Conservation (phyloP, 345 rosid genomes). For the Nephelium lappaceum region DNA sequence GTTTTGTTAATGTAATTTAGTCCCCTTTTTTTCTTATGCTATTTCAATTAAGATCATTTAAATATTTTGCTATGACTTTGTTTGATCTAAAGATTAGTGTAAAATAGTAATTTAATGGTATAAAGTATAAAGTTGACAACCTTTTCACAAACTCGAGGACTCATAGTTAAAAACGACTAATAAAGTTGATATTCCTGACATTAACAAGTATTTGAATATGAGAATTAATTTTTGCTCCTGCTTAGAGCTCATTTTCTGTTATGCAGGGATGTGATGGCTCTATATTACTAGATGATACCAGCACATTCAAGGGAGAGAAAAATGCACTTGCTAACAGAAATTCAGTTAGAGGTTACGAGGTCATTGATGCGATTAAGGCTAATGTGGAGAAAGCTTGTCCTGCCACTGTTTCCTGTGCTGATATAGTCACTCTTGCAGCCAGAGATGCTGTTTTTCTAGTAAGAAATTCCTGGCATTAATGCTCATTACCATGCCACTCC, state of each 20-base stretch:
- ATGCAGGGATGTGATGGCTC: conserved; percentile 75
- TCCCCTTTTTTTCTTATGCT: not conserved
- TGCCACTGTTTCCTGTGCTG: conserved; percentile 60
- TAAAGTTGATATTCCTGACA: not conserved
- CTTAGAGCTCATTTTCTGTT: not conserved
- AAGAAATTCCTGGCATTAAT: conserved; percentile 9
- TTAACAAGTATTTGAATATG: not conserved
- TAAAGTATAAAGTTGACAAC: not conserved
- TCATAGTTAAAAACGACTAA: not conserved
- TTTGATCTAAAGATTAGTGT: no score
- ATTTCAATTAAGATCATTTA: not conserved
- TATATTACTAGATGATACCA: conserved; percentile 52
- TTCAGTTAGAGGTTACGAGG: conserved; percentile 64
- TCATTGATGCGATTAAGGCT: conserved; percentile 63
- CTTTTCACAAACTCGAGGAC: not conserved
- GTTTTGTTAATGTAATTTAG: conserved; percentile 57
- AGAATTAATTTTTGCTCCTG: not conserved
- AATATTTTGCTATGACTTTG: no score
- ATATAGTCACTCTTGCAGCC: conserved; percentile 60
- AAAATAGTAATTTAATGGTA: not conserved
- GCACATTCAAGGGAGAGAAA: conserved; percentile 47
- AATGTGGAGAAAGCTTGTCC: conserved; percentile 66
- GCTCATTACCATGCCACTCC: not conserved
- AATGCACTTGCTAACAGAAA: conserved; percentile 48
- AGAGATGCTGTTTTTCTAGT: conserved; percentile 60